Evolutionary conservation across 139 green algal species (phyloP).

Genomic region (Chlorella ohadii): DNA sequence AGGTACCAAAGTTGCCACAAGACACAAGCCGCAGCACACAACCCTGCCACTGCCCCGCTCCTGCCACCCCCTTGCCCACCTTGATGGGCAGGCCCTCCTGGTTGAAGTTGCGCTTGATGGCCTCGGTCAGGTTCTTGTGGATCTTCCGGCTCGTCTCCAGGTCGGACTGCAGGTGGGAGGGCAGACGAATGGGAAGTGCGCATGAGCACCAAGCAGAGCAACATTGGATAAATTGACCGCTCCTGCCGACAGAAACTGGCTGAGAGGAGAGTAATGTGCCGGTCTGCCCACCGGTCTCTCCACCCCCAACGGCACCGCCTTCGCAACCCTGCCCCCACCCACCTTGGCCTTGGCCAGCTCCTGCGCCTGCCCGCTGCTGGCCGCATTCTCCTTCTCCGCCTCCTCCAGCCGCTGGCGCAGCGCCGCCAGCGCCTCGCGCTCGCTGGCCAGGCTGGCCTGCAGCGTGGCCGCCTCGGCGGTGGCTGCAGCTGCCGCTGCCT

Average conservation of each 20-base stretch:
- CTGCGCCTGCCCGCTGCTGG: background rate
- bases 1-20: no score
- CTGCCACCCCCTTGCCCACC: no score
- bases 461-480: background rate
- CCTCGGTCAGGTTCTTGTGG: background rate
- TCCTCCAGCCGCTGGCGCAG: slow-evolving; percentile 17
- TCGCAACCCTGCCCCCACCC: background rate
- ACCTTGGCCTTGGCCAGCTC: slow-evolving; percentile 24
- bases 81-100: slow-evolving; percentile 23
- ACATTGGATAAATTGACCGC: no score
- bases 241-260: no score
- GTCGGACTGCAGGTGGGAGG: background rate
- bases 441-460: background rate
- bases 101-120: slow-evolving; percentile 39
- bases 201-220: no score
- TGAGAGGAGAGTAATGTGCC: no score
- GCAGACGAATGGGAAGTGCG: background rate
- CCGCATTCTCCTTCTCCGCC: slow-evolving; percentile 17
- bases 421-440: background rate
- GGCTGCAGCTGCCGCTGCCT: background rate
- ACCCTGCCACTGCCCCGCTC: no score
- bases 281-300: no score
- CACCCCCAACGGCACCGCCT: background rate
- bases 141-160: background rate
- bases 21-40: no score